Conservation (phyloP, 2,329 filamentous ascomycete species). For the Fusarium caatingaense region DNA sequence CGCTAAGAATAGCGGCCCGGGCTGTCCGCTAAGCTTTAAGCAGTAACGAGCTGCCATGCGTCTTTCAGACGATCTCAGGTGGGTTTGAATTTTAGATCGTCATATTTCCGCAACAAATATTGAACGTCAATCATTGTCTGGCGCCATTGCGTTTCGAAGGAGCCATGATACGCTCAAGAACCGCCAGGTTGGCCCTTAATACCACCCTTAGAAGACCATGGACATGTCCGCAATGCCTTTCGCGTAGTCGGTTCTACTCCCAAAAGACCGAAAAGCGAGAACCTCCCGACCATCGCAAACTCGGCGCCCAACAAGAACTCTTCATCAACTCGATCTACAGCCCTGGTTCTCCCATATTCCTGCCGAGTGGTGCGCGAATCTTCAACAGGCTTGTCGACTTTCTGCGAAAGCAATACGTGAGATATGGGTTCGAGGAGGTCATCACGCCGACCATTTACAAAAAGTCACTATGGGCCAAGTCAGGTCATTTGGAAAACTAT, state of each 20-base stretch:
- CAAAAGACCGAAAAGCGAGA: slow-evolving; percentile 47
- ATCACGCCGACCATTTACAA: slow-evolving; percentile 94
- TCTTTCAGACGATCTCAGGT: slow-evolving; percentile 2
- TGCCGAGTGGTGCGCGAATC: slow-evolving; percentile 82
- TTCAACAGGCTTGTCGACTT: slow-evolving; percentile 88
- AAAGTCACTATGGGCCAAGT: slow-evolving; percentile 85
- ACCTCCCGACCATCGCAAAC: slow-evolving; percentile 68
- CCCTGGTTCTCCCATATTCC: slow-evolving; percentile 85
- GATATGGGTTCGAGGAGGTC: slow-evolving; percentile 89
- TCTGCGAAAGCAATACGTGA: slow-evolving; percentile 83
- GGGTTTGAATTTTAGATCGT: slow-evolving; percentile 26
- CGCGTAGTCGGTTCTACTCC: slow-evolving; percentile 48
- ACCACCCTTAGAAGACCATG: slow-evolving; percentile 42
- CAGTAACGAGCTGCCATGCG: slow-evolving; percentile 40
- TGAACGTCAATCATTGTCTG: not conserved
- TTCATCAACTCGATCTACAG: slow-evolving; percentile 84
- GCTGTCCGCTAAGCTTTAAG: slow-evolving; percentile 41
- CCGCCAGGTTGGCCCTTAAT: slow-evolving; percentile 33
- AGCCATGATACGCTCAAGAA: slow-evolving; percentile 49
- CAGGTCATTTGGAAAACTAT: slow-evolving; percentile 90
- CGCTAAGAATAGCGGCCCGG: slow-evolving; percentile 39
- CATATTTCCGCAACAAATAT: slow-evolving; percentile 12
- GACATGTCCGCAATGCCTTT: slow-evolving; percentile 50
- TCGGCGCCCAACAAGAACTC: slow-evolving; percentile 75
- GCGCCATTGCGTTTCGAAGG: slow-evolving; percentile 32